phyloP scores from a whole-genome alignment of 257 asterid species.

The Datura wrightii region DNA sequence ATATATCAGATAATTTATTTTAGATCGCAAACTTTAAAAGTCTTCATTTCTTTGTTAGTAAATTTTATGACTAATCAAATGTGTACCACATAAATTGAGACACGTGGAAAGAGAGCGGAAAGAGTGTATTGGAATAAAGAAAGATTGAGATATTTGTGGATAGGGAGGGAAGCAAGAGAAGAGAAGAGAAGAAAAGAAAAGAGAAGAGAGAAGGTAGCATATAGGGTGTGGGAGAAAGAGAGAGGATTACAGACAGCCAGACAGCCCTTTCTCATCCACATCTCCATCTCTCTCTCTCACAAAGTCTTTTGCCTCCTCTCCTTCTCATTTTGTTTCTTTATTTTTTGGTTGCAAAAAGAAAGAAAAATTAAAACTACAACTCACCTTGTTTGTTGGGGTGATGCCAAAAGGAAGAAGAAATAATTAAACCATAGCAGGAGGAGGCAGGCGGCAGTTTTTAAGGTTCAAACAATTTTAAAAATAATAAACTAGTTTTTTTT shows the following conservation, averaged over 20 bases:
- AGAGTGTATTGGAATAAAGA: no score
- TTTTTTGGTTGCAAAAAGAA: slow-evolving; percentile 43
- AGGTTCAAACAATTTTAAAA: slow-evolving; percentile 44
- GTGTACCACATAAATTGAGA: no score
- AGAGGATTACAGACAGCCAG: slow-evolving; percentile 39
- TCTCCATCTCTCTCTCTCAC: slow-evolving; percentile 35
- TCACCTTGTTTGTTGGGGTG: slow-evolving; percentile 23
- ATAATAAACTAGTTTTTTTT: no score
- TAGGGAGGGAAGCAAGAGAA: not conserved
- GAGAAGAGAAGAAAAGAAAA: slow-evolving; percentile 26
- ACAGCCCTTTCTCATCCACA: slow-evolving; percentile 60
- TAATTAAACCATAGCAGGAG: no score
- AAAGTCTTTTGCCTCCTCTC: not conserved
- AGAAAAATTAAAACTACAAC: slow-evolving; percentile 38
- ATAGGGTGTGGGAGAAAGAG: slow-evolving; percentile 35
- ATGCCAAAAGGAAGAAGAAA: slow-evolving; percentile 19
- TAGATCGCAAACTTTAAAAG: no score
- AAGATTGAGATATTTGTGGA: no score
- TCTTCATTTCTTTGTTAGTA: no score
- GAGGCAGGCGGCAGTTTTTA: not conserved
- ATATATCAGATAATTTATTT: no score
- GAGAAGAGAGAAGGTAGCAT: not conserved
- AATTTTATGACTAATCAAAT: no score
- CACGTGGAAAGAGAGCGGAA: no score
- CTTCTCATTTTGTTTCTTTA: slow-evolving; percentile 15